A percentile compares a stretch with the other conserved stretches of the same genome.
Evolutionary conservation across 148 eudicot genomes (phyloP).

Genomic region (Suaeda aralocaspica): DNA sequence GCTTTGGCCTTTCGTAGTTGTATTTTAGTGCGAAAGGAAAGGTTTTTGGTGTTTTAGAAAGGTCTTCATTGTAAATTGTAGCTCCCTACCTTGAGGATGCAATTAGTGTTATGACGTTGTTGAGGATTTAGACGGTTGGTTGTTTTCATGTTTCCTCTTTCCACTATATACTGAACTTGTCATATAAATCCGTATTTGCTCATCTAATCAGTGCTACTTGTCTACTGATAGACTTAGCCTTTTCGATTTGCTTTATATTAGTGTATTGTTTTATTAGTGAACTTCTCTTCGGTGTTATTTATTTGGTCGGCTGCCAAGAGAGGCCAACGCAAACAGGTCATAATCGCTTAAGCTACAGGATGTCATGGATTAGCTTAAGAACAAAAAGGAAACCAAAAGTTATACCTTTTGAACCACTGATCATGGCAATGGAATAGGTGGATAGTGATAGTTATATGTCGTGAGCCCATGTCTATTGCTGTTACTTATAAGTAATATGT

Average conservation of each 20-base stretch:
- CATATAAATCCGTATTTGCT: not conserved
- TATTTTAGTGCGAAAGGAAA: not conserved
- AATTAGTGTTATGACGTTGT: not conserved
- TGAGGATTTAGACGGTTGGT: not conserved
- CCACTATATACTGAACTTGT: not conserved
- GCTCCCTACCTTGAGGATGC: constrained; percentile 2
- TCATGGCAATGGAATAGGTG: too few relatives aligned
- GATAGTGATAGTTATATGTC: too few relatives aligned
- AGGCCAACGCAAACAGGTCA: too few relatives aligned
- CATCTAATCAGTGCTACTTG: not conserved
- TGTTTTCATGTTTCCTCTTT: not conserved
- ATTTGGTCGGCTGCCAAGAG: too few relatives aligned
- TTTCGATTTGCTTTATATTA: not conserved
- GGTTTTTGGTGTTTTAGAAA: not conserved
- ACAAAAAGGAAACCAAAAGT: too few relatives aligned
- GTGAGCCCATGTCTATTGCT: too few relatives aligned
- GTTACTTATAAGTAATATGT: too few relatives aligned
- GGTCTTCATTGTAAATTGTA: not conserved
- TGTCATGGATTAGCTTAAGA: too few relatives aligned
- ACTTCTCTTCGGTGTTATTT: too few relatives aligned
- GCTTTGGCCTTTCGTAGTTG: not conserved
- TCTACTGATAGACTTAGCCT: not conserved
- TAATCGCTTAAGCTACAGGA: too few relatives aligned
- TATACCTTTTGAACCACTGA: too few relatives aligned
- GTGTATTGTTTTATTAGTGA: too few relatives aligned